Conservation (phyloP, 495 filamentous ascomycete genomes). For the Penicillium fimorum region DNA sequence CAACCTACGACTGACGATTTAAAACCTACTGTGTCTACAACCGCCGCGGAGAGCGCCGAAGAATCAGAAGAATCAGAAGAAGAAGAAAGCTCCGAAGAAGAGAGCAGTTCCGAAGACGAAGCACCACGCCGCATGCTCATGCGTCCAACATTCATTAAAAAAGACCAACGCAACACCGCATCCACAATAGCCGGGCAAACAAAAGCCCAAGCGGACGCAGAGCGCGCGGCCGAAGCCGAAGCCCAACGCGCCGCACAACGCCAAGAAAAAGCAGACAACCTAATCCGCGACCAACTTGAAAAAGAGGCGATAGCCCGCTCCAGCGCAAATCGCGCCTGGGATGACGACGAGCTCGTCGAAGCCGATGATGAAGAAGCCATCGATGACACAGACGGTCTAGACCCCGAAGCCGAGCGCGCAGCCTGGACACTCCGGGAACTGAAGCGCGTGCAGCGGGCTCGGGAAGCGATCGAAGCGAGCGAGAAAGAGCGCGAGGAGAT, state of each 20-base stretch:
- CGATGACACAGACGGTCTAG: conserved; percentile 81
- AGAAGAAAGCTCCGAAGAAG: conserved; percentile 51
- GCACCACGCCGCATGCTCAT: conserved; percentile 71
- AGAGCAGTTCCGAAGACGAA: conserved; percentile 69
- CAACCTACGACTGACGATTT: conserved; percentile 12
- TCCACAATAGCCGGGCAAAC: conserved; percentile 6
- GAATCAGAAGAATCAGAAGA: conserved; percentile 57
- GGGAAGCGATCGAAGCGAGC: conserved; percentile 75
- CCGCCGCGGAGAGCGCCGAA: conserved; percentile 44
- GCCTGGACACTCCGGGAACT: conserved; percentile 95
- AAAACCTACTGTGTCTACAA: conserved; percentile 6
- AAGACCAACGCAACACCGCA: conserved; percentile 61
- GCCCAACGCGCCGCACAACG: conserved; percentile 46
- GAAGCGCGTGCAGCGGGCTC: conserved; percentile 78
- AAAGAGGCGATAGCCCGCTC: conserved; percentile 73
- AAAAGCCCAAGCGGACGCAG: conserved; percentile 34
- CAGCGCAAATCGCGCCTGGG: conserved; percentile 78
- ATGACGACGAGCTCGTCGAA: conserved; percentile 71
- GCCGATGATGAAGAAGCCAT: conserved; percentile 63
- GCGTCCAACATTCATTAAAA: conserved; percentile 89
- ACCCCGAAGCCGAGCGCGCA: conserved; percentile 84
- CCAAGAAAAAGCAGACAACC: conserved; percentile 66
- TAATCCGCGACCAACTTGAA: conserved; percentile 86
- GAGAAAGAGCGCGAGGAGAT: conserved; percentile 89
- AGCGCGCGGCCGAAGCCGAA: conserved; percentile 56